phyloP scores from a whole-genome alignment of 176 grass and related monocot genomes.

The Rhynchospora breviuscula region DNA sequence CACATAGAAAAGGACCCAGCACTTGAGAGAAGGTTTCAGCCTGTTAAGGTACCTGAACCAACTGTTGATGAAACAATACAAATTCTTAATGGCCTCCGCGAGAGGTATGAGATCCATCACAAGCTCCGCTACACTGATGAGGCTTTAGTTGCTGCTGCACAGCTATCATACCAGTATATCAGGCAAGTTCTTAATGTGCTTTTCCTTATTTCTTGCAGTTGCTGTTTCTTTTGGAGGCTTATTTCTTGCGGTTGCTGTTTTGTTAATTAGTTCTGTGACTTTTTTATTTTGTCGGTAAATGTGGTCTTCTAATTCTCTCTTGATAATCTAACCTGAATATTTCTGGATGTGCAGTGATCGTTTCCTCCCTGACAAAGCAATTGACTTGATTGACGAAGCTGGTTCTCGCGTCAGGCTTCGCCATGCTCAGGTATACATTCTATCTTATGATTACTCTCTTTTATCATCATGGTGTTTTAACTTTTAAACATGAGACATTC shows the following conservation, averaged over 20 bases:
- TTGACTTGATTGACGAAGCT: constrained; percentile 98
- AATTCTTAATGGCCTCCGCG: constrained; percentile 89
- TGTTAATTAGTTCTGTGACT: neutral
- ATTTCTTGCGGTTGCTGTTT: neutral
- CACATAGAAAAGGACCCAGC: constrained; percentile 99
- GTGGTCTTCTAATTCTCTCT: neutral
- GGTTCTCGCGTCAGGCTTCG: constrained; percentile 97
- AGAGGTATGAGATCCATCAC: constrained; percentile 96
- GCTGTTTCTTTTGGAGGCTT: neutral
- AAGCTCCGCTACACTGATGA: constrained; percentile 91
- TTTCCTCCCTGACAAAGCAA: constrained; percentile 97
- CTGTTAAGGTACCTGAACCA: constrained; percentile 94
- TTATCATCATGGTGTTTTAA: neutral
- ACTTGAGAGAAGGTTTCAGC: constrained; percentile 91
- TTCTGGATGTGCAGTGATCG: constrained; percentile 66
- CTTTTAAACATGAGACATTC: too few species aligned
- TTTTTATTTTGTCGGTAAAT: neutral
- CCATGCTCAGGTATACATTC: constrained; percentile 68
- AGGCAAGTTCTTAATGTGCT: constrained; percentile 39
- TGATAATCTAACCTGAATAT: constrained; percentile 9
- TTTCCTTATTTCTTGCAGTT: constrained; percentile 10
- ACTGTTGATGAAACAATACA: constrained; percentile 97
- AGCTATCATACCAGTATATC: constrained; percentile 93
- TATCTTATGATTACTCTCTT: neutral
- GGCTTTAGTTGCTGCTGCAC: constrained; percentile 76